Evolutionary conservation across 108 stramenopile species (phyloP).

Genomic region (Cyclotella kingstonii): DNA sequence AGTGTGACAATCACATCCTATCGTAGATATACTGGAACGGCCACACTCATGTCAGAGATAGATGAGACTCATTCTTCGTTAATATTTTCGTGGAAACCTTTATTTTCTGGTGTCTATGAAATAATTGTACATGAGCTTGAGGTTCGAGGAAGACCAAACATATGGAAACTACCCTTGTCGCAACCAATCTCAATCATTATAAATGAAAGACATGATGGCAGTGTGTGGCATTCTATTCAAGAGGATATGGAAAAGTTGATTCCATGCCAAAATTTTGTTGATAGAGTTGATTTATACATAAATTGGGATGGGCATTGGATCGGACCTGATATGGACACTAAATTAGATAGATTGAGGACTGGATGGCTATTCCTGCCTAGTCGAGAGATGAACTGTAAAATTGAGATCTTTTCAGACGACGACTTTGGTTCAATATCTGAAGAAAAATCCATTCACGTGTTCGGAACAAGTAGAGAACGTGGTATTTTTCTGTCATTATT

Average conservation of each 20-base stretch:
- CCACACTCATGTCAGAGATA: conserved; percentile 7
- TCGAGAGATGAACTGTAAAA: conserved; percentile 19
- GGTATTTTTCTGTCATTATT: conserved; percentile 32
- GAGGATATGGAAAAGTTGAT: conserved; percentile 16
- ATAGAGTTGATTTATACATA: conserved; percentile 5
- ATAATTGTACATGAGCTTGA: conserved; percentile 31
- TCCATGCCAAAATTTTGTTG: conserved; percentile 20
- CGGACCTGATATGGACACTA: conserved; percentile 17
- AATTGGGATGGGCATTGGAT: conserved; percentile 40
- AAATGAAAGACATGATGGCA: background rate
- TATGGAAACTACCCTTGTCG: background rate
- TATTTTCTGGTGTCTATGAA: conserved; percentile 10
- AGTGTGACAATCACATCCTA: conserved; percentile 17
- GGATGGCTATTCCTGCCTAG: conserved; percentile 36
- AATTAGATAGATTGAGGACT: conserved; percentile 13
- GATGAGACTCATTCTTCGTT: background rate
- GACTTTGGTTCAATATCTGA: conserved; percentile 15
- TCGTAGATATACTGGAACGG: conserved; percentile 25
- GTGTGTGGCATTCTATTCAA: background rate
- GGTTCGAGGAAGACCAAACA: background rate
- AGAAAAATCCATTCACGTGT: conserved; percentile 31
- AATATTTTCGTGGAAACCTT: conserved; percentile 30
- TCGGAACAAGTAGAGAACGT: conserved; percentile 36
- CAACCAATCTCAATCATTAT: background rate
- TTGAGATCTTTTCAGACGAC: conserved; percentile 23